Evolutionary conservation across 106 monocot genomes (phyloP), one percentile per base, ranked within the genome.

Genomic region (Platanthera guangdongensis): DNA sequence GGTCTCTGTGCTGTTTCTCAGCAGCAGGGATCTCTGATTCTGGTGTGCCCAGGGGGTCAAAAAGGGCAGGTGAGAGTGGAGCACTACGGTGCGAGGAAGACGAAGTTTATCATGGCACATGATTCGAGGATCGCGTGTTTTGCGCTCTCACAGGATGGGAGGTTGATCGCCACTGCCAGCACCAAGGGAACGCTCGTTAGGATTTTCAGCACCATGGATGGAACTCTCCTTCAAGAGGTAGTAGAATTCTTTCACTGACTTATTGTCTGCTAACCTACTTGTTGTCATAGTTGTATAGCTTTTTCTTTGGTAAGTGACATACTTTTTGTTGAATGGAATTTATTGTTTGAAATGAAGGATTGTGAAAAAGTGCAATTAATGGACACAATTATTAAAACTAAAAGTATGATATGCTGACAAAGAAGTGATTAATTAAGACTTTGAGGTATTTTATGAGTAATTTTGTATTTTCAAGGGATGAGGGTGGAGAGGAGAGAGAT

Each of bases 31-130:
- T 83, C 85, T 62, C 84, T 93, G 22, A 86, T 99, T 7, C 86
- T 99, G n/a, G 97, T 99, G 9, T 94, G 97, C 75, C 97, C 97
- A 19, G 97, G 97, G 18, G 92, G 88, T 0, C 97, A 99, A 88
- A 99, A 99, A 75, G 95, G 95, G 53, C 95, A 95, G 84, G 82
- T 95, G 30, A 86, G 95, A 81, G 86, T 95, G 65, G 95, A 95
- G 76, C 90, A 93, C 72, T 95, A 93, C 10, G 90, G 87, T 2
- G 76, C 92, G 1, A 76, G 79, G 80, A 78, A 77, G 77, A 95
- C 95, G 63, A 93, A 90, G 84, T 95, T 95, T 18, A 89, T 95
- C 68, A 82, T 90, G 87, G 95, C 95, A 0, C 95, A 95, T 53
- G 90, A 92, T 59, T 95, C 95, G 8, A 88, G 95, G 76, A 89